phyloP scores from a whole-genome alignment of 352 stramenopile genomes.

The Hyaloperonospora brassicae region DNA sequence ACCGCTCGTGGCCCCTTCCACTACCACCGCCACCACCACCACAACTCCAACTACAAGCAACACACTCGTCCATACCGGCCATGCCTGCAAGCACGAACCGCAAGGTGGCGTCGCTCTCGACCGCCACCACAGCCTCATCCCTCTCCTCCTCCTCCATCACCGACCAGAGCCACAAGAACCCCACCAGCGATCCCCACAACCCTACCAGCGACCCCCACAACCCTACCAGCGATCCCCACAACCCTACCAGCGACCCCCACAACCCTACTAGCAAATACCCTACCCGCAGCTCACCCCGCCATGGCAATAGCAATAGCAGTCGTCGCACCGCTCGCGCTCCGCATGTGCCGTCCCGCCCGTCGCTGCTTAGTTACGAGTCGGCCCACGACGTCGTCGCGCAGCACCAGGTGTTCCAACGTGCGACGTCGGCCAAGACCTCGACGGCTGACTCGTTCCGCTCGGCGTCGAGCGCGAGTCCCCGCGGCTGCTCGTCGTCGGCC shows the following conservation, averaged over 20 bases:
- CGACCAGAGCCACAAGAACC: slow-evolving; percentile 1
- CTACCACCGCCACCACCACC: neutral
- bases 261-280: neutral
- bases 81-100: slow-evolving; percentile 36
- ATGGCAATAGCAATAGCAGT: too few relatives aligned
- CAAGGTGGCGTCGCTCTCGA: slow-evolving; percentile 14
- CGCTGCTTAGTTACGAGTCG: too few relatives aligned
- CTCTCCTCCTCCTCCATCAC: slow-evolving; percentile 3
- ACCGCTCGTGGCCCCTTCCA: too few relatives aligned
- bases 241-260: slow-evolving; percentile 26
- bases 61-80: neutral
- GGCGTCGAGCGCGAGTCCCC: slow-evolving; percentile 38
- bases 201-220: slow-evolving; percentile 3
- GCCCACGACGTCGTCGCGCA: too few relatives aligned
- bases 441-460: slow-evolving; percentile 27
- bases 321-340: too few relatives aligned
- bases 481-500: slow-evolving; percentile 27
- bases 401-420: too few relatives aligned
- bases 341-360: too few relatives aligned
- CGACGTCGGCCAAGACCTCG: slow-evolving; percentile 4
- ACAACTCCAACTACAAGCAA: neutral
- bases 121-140: slow-evolving; percentile 5
- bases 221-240: slow-evolving; percentile 4
- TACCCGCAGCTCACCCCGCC: too few relatives aligned
- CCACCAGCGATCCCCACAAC: slow-evolving; percentile 1